Conservation (phyloP, 306 rosid species). For the Notholithocarpus densiflorus region DNA sequence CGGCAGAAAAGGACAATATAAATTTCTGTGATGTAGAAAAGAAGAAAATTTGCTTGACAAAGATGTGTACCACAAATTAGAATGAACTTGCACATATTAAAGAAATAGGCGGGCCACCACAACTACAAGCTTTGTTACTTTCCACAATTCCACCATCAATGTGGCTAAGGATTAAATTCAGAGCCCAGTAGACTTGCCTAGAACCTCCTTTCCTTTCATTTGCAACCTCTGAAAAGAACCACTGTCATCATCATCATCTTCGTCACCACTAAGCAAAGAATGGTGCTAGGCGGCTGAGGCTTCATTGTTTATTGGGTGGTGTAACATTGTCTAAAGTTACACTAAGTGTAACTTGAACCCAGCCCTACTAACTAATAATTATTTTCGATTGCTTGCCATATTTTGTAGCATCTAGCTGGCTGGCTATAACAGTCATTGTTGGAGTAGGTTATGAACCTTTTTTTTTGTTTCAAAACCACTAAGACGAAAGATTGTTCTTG, state of each 20-base stretch:
- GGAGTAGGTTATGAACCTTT: neutral
- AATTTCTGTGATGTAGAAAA: neutral
- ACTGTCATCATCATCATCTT: neutral
- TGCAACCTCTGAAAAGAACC: constrained; percentile 4
- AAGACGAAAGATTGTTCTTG: neutral
- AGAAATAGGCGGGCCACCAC: neutral
- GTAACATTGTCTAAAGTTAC: no score
- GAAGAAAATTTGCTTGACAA: neutral
- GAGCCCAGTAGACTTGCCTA: neutral
- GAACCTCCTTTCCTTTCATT: neutral
- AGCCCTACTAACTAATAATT: neutral
- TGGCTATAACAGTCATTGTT: no score
- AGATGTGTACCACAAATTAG: neutral
- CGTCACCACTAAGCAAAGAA: neutral
- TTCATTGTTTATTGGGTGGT: no score
- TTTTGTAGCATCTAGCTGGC: no score
- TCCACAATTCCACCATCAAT: constrained; percentile 11
- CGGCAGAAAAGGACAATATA: neutral
- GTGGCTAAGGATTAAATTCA: neutral
- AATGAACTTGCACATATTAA: neutral
- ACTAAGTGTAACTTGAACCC: no score
- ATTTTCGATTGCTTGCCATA: no score
- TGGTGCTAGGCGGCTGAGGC: neutral
- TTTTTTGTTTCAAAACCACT: neutral
- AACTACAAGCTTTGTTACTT: constrained; percentile 9